Evolutionary conservation across 2,329 filamentous ascomycete genomes (phyloP).

Genomic region (Alternaria metachromatica): DNA sequence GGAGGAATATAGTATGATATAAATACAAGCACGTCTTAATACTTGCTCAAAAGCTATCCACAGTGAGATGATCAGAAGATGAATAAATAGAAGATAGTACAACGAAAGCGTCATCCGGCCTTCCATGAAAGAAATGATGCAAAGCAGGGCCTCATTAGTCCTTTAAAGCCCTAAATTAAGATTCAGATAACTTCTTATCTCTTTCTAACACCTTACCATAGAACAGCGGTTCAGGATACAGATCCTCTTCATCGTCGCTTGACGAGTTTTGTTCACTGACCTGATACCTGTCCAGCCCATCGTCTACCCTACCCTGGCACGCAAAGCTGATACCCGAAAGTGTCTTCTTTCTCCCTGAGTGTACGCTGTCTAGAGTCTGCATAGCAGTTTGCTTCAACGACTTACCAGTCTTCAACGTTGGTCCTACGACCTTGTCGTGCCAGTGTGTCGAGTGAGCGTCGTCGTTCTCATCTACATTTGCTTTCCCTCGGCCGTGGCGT

Average conservation of each 20-base stretch:
- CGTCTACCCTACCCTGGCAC: conserved; percentile 25
- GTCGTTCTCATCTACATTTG: neutral
- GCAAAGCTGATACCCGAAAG: conserved; percentile 29
- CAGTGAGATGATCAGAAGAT: neutral
- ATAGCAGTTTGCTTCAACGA: conserved; percentile 1
- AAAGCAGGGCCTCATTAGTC: conserved; percentile 8
- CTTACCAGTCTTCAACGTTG: conserved; percentile 3
- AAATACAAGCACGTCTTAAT: neutral
- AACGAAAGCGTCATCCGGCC: neutral
- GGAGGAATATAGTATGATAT: neutral
- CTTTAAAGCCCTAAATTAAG: conserved; percentile 20
- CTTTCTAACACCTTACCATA: neutral
- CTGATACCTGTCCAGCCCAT: conserved; percentile 1
- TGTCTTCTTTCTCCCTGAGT: conserved; percentile 12
- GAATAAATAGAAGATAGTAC: neutral
- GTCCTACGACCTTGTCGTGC: conserved; percentile 11
- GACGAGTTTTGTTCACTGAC: neutral
- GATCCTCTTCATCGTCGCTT: neutral
- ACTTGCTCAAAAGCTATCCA: neutral
- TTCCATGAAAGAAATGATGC: neutral
- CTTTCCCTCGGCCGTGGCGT: neutral
- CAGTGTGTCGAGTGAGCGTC: conserved; percentile 11
- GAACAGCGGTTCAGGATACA: conserved; percentile 19
- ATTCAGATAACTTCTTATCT: conserved; percentile 24
- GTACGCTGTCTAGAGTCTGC: conserved; percentile 1